Conservation (phyloP, 2,329 filamentous ascomycete genomes). For the Trichoderma arundinaceum region DNA sequence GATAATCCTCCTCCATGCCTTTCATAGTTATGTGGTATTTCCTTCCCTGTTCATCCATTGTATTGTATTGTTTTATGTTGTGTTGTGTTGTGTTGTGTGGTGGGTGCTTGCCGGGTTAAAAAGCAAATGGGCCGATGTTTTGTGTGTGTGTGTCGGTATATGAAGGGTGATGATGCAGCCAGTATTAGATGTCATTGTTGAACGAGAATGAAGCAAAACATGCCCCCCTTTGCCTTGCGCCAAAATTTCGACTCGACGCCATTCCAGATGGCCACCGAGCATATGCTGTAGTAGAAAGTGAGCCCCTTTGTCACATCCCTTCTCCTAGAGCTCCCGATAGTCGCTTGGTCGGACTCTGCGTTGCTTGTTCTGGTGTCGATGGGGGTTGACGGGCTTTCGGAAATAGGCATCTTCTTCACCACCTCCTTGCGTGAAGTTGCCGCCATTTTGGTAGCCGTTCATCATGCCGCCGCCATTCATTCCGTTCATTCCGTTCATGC, state of each 20-base stretch:
- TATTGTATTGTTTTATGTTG: neutral
- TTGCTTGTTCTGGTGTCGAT: slow-evolving; percentile 83
- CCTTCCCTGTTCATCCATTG: slow-evolving; percentile 10
- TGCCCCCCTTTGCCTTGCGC: slow-evolving; percentile 1
- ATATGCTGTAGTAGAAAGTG: neutral
- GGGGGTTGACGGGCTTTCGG: slow-evolving; percentile 92
- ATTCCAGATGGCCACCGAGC: slow-evolving; percentile 19
- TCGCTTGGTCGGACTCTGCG: slow-evolving; percentile 84
- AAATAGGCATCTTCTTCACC: slow-evolving; percentile 92
- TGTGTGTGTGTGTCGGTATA: neutral
- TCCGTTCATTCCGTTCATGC: slow-evolving; percentile 37
- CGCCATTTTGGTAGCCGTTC: slow-evolving; percentile 44
- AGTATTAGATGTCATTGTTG: slow-evolving; percentile 7
- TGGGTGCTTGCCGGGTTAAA: neutral
- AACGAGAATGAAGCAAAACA: neutral
- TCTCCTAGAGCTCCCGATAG: slow-evolving; percentile 75
- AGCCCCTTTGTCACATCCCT: neutral
- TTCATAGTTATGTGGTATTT: slow-evolving; percentile 23
- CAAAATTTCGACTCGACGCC: neutral
- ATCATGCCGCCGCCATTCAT: slow-evolving; percentile 41
- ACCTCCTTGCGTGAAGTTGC: slow-evolving; percentile 57
- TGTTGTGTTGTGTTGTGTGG: neutral
- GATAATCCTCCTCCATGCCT: slow-evolving; percentile 10
- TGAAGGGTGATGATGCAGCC: neutral
- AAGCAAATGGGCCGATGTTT: neutral